Evolutionary conservation across 805 yeast species (phyloP).

Genomic region (Torulaspora indica): DNA sequence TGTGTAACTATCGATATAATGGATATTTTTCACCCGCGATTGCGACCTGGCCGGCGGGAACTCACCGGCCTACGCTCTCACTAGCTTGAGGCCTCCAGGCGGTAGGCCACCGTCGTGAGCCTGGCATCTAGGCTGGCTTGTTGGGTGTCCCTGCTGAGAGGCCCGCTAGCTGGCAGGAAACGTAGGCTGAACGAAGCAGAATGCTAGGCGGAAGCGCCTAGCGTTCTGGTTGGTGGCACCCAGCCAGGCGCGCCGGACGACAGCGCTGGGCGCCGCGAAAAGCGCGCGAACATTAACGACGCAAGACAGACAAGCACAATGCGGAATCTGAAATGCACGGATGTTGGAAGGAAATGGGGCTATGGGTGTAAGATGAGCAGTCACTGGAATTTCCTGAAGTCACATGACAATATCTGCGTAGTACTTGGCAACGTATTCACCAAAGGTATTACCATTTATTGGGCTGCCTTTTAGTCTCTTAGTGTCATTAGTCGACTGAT

Average conservation of each 20-base stretch:
- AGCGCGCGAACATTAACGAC: neutral
- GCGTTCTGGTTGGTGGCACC: no score
- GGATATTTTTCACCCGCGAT: constrained; percentile 4
- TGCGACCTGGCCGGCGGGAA: constrained; percentile 8
- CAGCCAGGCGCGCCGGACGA: neutral
- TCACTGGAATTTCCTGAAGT: neutral
- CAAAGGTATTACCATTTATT: constrained; percentile 22
- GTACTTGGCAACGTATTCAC: constrained; percentile 26
- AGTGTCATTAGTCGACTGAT: neutral
- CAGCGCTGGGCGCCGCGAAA: neutral
- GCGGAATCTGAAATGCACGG: neutral
- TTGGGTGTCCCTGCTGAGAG: neutral
- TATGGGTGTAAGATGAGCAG: constrained; percentile 1
- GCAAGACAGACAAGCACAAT: neutral
- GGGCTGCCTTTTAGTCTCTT: constrained; percentile 16
- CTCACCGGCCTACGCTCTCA: neutral
- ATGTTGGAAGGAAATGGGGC: neutral
- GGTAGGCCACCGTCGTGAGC: neutral
- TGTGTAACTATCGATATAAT: constrained; percentile 6
- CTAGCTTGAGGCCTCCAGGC: neutral
- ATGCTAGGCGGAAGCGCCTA: constrained; percentile 1
- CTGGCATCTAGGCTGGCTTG: neutral
- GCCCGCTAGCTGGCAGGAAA: neutral
- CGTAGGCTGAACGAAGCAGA: neutral
- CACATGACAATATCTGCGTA: constrained; percentile 22